Evolutionary conservation across 228 moss, liverwort and hornwort genomes (phyloP).

Genomic region (Sphagnum fallax): DNA sequence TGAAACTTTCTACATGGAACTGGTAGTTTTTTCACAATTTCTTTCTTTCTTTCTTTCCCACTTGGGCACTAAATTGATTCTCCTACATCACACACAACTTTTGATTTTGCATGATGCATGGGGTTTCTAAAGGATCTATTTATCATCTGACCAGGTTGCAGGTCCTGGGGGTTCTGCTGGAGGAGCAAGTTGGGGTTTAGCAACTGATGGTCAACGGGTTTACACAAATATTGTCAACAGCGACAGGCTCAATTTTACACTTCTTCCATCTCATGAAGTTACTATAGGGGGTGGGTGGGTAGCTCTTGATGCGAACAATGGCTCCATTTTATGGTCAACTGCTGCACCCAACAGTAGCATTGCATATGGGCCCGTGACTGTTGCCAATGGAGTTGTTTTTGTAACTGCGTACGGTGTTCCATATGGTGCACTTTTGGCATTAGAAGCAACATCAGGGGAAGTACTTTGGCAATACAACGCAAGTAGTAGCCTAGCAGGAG

Average conservation of each 20-base stretch:
- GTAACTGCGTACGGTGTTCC: not conserved
- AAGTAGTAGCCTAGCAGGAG: conserved; percentile 12
- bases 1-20: too few species aligned
- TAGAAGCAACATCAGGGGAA: conserved; percentile 25
- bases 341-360: conserved; percentile 6
- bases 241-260: not conserved
- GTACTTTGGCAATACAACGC: conserved; percentile 15
- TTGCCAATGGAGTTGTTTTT: conserved; percentile 23
- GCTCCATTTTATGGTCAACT: conserved; percentile 18
- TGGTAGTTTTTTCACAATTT: too few species aligned
- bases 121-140: too few species aligned
- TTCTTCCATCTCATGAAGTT: conserved; percentile 17
- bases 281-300: conserved; percentile 21
- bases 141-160: conserved; percentile 9
- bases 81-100: too few species aligned
- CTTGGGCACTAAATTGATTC: too few species aligned
- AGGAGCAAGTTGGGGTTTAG: conserved; percentile 25
- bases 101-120: too few species aligned
- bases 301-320: conserved; percentile 21
- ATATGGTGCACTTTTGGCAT: conserved; percentile 12
- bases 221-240: conserved; percentile 17
- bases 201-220: conserved; percentile 26
- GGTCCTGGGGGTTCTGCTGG: conserved; percentile 20
- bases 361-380: conserved; percentile 7
- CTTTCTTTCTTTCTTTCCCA: too few species aligned